phyloP scores from a whole-genome alignment of 2,329 filamentous ascomycete genomes.

The Phoma sp. region DNA sequence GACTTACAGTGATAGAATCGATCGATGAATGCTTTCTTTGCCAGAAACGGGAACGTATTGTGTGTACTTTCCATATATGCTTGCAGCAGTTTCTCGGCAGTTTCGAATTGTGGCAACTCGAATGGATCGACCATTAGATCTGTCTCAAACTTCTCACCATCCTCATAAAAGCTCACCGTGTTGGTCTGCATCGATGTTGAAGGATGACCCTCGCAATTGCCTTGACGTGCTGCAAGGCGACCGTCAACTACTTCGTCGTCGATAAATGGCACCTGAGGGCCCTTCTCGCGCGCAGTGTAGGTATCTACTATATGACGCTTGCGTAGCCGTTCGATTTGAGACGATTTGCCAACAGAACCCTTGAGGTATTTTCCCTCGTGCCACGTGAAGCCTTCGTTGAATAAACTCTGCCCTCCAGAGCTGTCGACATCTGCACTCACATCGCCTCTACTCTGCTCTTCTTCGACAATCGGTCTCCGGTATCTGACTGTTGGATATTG shows the following conservation, averaged over 20 bases:
- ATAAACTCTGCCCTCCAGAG: slow-evolving; percentile 29
- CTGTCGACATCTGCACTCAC: slow-evolving; percentile 36
- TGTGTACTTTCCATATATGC: slow-evolving; percentile 42
- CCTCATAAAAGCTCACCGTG: slow-evolving; percentile 40
- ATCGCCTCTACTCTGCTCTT: slow-evolving; percentile 27
- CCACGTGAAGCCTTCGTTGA: slow-evolving; percentile 34
- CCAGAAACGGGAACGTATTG: slow-evolving; percentile 35
- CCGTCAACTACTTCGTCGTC: slow-evolving; percentile 15
- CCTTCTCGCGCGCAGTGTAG: neutral
- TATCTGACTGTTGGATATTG: slow-evolving; percentile 20
- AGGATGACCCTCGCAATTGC: slow-evolving; percentile 19
- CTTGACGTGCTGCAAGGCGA: slow-evolving; percentile 20
- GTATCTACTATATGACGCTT: slow-evolving; percentile 23
- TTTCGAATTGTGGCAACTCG: slow-evolving; percentile 39
- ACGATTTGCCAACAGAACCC: slow-evolving; percentile 34
- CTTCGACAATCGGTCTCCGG: slow-evolving; percentile 6
- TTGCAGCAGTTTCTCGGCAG: slow-evolving; percentile 37
- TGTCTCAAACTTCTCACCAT: slow-evolving; percentile 33
- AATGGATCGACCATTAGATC: slow-evolving; percentile 31
- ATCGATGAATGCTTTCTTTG: slow-evolving; percentile 38
- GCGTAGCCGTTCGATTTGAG: slow-evolving; percentile 36
- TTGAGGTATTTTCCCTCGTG: slow-evolving; percentile 34
- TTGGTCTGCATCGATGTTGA: slow-evolving; percentile 23
- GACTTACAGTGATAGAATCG: slow-evolving; percentile 42
- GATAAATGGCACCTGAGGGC: slow-evolving; percentile 31